Percentiles rank a stretch among this genome's conserved stretches.
phyloP scores from a whole-genome alignment of 768 basidiomycete genomes.

The Pulveroboletus ravenelii region DNA sequence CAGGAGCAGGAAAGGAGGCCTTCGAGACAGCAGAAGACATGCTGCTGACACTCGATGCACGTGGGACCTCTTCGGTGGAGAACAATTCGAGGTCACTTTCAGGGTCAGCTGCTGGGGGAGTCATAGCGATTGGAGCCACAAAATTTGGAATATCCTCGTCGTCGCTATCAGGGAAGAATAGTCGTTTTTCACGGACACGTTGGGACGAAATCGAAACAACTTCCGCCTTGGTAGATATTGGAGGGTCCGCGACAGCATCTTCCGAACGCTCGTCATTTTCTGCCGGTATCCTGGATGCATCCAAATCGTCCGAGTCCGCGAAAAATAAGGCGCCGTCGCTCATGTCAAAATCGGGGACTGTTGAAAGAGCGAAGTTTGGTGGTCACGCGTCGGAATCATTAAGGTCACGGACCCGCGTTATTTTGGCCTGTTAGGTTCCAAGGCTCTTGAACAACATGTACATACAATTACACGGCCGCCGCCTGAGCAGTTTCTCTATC shows the following conservation, averaged over 20 bases:
- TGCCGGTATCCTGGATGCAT: slow-evolving; percentile 16
- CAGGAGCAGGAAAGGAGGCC: not conserved
- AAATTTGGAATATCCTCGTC: slow-evolving; percentile 34
- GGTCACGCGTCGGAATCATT: not conserved
- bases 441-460: slow-evolving; percentile 1
- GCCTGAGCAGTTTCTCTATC: too few species aligned
- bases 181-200: slow-evolving; percentile 26
- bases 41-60: slow-evolving; percentile 41
- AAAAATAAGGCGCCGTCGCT: slow-evolving; percentile 44
- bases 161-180: slow-evolving; percentile 43
- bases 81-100: slow-evolving; percentile 35
- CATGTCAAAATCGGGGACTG: slow-evolving; percentile 8
- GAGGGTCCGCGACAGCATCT: not conserved
- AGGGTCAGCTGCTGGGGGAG: slow-evolving; percentile 31
- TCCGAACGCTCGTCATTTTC: slow-evolving; percentile 6
- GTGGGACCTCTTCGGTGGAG: slow-evolving; percentile 29
- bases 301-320: slow-evolving; percentile 52
- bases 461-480: not conserved
- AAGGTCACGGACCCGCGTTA: slow-evolving; percentile 14
- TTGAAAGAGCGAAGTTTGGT: not conserved
- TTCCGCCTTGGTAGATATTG: not conserved
- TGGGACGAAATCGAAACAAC: slow-evolving; percentile 4
- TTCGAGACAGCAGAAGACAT: slow-evolving; percentile 30
- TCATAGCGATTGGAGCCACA: slow-evolving; percentile 1
- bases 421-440: slow-evolving; percentile 22